A percentile compares a stretch with the other conserved stretches of the same genome.
Evolutionary conservation across 257 asterid species (phyloP).

Genomic region (Leonotis leonurus): DNA sequence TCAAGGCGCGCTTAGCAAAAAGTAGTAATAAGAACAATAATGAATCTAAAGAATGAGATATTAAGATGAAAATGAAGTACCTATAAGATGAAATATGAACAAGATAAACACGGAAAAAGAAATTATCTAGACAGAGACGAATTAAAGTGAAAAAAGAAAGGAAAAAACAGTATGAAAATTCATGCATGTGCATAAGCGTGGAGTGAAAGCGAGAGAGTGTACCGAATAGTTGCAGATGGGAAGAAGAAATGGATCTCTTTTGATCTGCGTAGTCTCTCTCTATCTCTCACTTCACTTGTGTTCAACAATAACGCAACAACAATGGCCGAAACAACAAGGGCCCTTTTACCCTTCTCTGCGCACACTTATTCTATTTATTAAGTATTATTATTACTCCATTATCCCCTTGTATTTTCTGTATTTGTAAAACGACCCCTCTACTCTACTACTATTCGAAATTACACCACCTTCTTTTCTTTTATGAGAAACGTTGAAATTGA

Average conservation of each 20-base stretch:
- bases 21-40: not conserved
- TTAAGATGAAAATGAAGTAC: conserved; percentile 4
- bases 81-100: not conserved
- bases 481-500: too few species aligned
- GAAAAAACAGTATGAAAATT: conserved; percentile 5
- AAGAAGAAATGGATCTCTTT: conserved; percentile 14
- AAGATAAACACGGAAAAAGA: not conserved
- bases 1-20: not conserved
- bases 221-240: conserved; percentile 5
- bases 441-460: not conserved
- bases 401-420: not conserved
- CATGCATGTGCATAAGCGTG: not conserved
- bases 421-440: not conserved
- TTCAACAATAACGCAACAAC: conserved; percentile 2
- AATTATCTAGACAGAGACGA: not conserved
- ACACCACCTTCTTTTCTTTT: not conserved
- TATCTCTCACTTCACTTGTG: conserved; percentile 3
- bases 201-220: not conserved
- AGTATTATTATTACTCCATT: not conserved
- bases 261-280: conserved; percentile 17
- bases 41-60: not conserved
- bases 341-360: not conserved
- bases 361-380: not conserved
- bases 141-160: not conserved
- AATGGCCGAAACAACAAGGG: not conserved